Evolutionary conservation across 345 rosid species (phyloP).

Genomic region (Eucalyptus tenuipes): DNA sequence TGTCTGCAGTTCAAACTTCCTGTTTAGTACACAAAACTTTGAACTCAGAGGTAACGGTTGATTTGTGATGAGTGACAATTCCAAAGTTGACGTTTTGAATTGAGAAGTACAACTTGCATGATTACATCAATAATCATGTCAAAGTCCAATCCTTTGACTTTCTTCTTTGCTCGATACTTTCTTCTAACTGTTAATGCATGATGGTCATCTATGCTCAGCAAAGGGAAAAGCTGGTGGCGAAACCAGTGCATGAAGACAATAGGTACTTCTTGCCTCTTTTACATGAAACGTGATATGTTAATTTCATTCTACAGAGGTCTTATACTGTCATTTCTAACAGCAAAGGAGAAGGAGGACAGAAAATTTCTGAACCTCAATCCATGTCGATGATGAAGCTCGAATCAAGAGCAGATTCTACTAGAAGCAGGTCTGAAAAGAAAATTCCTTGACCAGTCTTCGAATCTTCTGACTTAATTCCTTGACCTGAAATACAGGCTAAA

Average conservation of each 20-base stretch:
- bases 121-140: not conserved
- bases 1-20: slow-evolving; percentile 8
- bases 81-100: not conserved
- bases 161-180: not conserved
- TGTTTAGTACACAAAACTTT: slow-evolving; percentile 2
- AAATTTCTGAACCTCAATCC: slow-evolving; percentile 23
- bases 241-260: slow-evolving; percentile 13
- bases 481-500: slow-evolving; percentile 19
- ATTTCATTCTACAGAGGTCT: not conserved
- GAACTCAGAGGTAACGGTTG: slow-evolving; percentile 14
- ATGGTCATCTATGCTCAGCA: slow-evolving; percentile 16
- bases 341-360: slow-evolving; percentile 39
- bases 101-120: not conserved
- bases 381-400: slow-evolving; percentile 20
- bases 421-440: slow-evolving; percentile 28
- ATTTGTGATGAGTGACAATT: not conserved
- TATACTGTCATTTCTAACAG: not conserved
- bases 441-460: not conserved
- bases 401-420: slow-evolving; percentile 15
- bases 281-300: not conserved
- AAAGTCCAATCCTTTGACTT: not conserved
- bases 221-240: slow-evolving; percentile 17
- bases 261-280: slow-evolving; percentile 27
- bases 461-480: not conserved
- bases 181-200: not conserved